These are phyloP conservation scores for Botrytis elliptica DNA, from an alignment of 2,329 filamentous ascomycete genomes.

Conservation along the genomic window DNA sequence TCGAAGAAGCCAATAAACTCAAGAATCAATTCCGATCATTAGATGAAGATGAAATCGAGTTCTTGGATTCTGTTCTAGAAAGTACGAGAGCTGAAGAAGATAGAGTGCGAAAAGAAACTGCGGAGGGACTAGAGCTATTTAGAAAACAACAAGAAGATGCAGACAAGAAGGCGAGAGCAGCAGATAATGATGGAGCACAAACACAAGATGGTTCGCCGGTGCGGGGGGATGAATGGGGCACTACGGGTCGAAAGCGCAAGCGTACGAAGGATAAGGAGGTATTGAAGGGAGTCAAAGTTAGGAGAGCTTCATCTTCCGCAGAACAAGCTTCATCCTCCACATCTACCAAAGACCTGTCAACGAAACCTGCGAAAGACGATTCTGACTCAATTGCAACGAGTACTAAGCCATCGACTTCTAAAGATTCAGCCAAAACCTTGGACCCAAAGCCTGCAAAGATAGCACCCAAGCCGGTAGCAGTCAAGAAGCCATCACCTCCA, in stretches of 20 bases:
- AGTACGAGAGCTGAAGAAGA: conserved; percentile 54
- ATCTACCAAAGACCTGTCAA: conserved; percentile 2
- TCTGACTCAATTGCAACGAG: conserved; percentile 5
- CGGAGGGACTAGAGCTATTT: conserved; percentile 57
- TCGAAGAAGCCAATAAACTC: conserved; percentile 70
- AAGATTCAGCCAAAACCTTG: background rate
- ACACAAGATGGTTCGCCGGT: conserved; percentile 26
- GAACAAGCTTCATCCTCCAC: conserved; percentile 20
- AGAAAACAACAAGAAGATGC: conserved; percentile 49
- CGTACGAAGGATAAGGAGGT: conserved; percentile 43
- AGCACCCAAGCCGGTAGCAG: conserved; percentile 9
- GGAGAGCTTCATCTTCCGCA: conserved; percentile 33
- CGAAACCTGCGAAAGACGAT: conserved; percentile 12
- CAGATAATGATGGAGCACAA: conserved; percentile 26
- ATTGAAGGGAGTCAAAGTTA: conserved; percentile 38
- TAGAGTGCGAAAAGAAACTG: conserved; percentile 52
- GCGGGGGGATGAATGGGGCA: conserved; percentile 41
- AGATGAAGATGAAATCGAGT: conserved; percentile 77
- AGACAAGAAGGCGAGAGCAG: conserved; percentile 35
- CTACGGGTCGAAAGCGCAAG: conserved; percentile 43
- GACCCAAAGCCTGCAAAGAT: background rate
- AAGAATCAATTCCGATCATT: conserved; percentile 76
- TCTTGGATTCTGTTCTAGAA: conserved; percentile 60
- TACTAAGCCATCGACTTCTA: background rate
- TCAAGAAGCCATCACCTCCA: conserved; percentile 21